Conservation (phyloP, 768 basidiomycete species). For the Cystobasidium ongulense region DNA sequence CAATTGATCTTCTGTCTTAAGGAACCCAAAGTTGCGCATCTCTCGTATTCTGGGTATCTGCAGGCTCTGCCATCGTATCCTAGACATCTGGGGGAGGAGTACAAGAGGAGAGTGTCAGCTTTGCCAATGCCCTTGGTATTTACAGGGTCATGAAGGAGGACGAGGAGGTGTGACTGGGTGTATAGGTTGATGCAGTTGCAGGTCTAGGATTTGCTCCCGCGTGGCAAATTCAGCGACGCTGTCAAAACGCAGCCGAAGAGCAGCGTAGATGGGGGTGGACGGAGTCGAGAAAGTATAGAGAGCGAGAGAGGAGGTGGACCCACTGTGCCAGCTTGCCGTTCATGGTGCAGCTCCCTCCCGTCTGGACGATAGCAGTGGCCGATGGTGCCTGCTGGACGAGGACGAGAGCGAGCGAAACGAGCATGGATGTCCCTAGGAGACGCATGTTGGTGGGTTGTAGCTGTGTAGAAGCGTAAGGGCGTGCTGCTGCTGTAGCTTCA, state of each 20-base stretch:
- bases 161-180: no score
- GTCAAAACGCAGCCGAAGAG: no score
- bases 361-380: not conserved
- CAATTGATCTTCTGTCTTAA: not conserved
- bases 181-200: no score
- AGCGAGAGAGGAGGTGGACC: not conserved
- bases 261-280: no score
- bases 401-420: not conserved
- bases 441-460: not conserved
- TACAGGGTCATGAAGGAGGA: not conserved
- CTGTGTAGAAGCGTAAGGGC: no score
- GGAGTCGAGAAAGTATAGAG: not conserved
- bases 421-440: not conserved
- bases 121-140: not conserved
- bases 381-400: not conserved
- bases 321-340: slow-evolving; percentile 2
- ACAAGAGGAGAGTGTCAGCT: not conserved
- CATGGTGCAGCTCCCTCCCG: slow-evolving; percentile 5
- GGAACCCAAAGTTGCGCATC: not conserved
- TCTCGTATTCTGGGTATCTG: not conserved
- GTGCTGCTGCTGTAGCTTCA: no score
- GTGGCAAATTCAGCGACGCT: no score
- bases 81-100: not conserved
- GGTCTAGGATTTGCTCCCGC: no score
- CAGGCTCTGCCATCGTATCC: not conserved